Evolutionary conservation across 2,329 filamentous ascomycete species (phyloP).

Genomic region (Camptophora hylomeconis): DNA sequence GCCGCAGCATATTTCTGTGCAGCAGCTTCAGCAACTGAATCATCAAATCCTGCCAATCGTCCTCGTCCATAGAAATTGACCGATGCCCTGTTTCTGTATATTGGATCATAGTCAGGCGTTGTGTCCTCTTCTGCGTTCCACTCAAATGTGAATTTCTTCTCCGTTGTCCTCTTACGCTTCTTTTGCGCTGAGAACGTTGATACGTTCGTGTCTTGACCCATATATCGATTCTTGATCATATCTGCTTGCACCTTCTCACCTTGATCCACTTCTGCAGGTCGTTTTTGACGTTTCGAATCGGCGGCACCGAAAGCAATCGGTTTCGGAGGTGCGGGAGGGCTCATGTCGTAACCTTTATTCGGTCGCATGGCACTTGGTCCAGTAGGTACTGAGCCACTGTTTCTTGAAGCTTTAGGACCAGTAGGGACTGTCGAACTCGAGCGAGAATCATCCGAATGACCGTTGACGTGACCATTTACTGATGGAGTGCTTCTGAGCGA

Average conservation of each 20-base stretch:
- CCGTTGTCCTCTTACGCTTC: slow-evolving; percentile 82
- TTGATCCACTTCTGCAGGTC: slow-evolving; percentile 34
- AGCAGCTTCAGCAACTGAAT: slow-evolving; percentile 40
- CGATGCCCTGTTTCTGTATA: slow-evolving; percentile 57
- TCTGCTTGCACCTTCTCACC: slow-evolving; percentile 56
- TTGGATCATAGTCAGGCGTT: slow-evolving; percentile 65
- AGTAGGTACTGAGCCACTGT: slow-evolving; percentile 31
- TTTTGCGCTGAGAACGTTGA: slow-evolving; percentile 91
- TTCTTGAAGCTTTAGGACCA: slow-evolving; percentile 56
- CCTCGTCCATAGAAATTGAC: slow-evolving; percentile 59
- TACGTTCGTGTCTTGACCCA: slow-evolving; percentile 77
- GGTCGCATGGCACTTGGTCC: slow-evolving; percentile 38
- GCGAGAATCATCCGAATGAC: slow-evolving; percentile 4
- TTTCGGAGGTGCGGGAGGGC: slow-evolving; percentile 36
- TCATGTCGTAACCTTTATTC: slow-evolving; percentile 40
- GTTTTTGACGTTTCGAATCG: slow-evolving; percentile 31
- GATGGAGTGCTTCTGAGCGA: slow-evolving; percentile 11
- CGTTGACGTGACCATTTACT: slow-evolving; percentile 14
- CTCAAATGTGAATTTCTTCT: slow-evolving; percentile 98
- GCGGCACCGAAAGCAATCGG: slow-evolving; percentile 22
- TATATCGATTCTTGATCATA: slow-evolving; percentile 68
- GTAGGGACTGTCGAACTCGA: slow-evolving; percentile 44
- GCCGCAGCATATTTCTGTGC: slow-evolving; percentile 50
- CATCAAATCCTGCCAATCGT: slow-evolving; percentile 51
- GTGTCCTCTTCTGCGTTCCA: slow-evolving; percentile 96